Percentiles rank a stretch among this genome's conserved stretches.
Evolutionary conservation across 805 yeast genomes (phyloP).

Genomic region (Saccharomycopsis selenospora): DNA sequence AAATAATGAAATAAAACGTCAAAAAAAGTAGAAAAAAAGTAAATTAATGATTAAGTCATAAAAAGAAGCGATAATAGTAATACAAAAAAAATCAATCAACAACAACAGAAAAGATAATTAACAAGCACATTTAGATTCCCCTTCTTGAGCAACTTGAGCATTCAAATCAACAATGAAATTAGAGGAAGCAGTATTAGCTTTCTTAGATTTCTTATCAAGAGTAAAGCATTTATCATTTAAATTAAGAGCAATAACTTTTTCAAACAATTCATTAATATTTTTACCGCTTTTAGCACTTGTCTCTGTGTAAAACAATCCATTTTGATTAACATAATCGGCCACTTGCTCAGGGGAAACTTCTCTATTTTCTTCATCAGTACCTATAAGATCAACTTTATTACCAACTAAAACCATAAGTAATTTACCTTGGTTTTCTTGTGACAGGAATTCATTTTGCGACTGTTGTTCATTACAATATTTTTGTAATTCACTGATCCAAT

Average conservation of each 20-base stretch:
- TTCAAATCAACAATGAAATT: background rate
- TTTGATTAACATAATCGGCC: conserved; percentile 41
- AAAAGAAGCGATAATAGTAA: too few species aligned
- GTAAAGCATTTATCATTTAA: conserved; percentile 35
- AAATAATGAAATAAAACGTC: too few species aligned
- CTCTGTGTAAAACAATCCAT: conserved; percentile 42
- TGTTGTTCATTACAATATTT: conserved; percentile 48
- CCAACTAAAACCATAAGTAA: conserved; percentile 84
- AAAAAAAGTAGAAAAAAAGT: too few species aligned
- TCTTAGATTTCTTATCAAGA: conserved; percentile 19
- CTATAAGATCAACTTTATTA: conserved; percentile 65
- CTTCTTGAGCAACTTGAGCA: too few species aligned
- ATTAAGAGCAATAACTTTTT: conserved; percentile 31
- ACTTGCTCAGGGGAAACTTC: conserved; percentile 32
- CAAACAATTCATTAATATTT: conserved; percentile 43
- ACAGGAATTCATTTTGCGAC: background rate
- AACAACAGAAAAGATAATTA: too few species aligned
- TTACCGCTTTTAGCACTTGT: conserved; percentile 71
- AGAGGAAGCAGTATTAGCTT: background rate
- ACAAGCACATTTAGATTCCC: background rate
- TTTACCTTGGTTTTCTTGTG: conserved; percentile 26
- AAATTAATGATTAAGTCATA: too few species aligned
- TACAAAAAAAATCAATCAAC: too few species aligned
- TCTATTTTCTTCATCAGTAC: conserved; percentile 30
- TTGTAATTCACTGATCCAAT: conserved; percentile 89